Percentiles rank a stretch among this genome's conserved stretches.
phyloP scores from a whole-genome alignment of 208 protist genomes.

The Trypanosoma melophagium region DNA sequence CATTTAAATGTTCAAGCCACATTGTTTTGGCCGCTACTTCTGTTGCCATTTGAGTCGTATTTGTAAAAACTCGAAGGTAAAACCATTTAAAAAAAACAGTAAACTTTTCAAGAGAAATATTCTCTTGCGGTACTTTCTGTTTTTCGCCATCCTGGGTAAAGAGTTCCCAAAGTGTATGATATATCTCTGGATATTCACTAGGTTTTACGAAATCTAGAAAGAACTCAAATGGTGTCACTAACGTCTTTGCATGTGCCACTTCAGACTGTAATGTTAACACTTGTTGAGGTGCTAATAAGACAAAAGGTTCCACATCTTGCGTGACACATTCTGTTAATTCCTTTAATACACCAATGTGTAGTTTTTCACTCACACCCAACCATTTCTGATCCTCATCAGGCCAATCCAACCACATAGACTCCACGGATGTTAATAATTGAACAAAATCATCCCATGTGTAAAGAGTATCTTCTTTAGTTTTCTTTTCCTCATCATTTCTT shows the following conservation, averaged over 20 bases:
- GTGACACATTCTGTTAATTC: conserved; percentile 75
- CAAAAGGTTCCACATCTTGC: conserved; percentile 63
- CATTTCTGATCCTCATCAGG: conserved; percentile 31
- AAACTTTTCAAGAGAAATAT: conserved; percentile 48
- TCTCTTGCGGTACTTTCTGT: conserved; percentile 6
- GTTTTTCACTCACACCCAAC: conserved; percentile 23
- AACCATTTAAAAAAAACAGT: conserved; percentile 79
- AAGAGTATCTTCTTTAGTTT: neutral
- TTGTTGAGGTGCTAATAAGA: conserved; percentile 43
- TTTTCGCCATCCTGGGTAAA: conserved; percentile 6
- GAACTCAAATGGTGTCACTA: conserved; percentile 42
- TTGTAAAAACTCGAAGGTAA: conserved; percentile 57
- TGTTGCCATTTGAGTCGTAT: conserved; percentile 47
- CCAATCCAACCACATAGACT: conserved; percentile 49
- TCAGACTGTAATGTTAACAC: conserved; percentile 52
- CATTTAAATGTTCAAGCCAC: conserved; percentile 52
- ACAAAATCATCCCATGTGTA: conserved; percentile 49
- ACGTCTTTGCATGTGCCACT: conserved; percentile 32
- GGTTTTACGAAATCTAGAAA: conserved; percentile 48
- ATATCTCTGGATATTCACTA: conserved; percentile 49
- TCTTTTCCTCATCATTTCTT: neutral
- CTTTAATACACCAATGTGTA: conserved; percentile 33
- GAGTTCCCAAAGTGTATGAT: conserved; percentile 49
- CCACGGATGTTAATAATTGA: conserved; percentile 45
- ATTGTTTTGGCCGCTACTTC: conserved; percentile 51